A percentile compares a stretch with the other conserved stretches of the same genome.
These are phyloP conservation scores for Crithidia bombi DNA, from an alignment of 208 protist species.

Conservation along the genomic window DNA sequence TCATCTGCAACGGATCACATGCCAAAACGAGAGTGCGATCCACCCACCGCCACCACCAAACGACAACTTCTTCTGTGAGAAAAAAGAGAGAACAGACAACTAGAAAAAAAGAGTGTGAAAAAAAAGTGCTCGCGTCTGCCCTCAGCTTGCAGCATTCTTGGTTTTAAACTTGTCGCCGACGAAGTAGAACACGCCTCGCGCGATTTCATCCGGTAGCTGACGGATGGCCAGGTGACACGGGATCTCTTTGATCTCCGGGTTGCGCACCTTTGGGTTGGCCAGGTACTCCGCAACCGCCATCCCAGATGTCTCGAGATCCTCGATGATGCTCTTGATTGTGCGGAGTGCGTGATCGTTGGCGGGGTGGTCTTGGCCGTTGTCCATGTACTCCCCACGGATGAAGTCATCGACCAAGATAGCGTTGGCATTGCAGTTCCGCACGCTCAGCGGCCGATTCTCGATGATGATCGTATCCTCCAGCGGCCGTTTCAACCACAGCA, in stretches of 20 bases:
- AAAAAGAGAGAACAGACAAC: neutral
- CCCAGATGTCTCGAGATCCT: slow-evolving; percentile 70
- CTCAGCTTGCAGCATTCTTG: too few relatives aligned
- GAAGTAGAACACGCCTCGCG: slow-evolving; percentile 89
- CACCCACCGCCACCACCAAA: neutral
- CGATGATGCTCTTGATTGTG: slow-evolving; percentile 72
- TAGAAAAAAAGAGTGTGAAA: neutral
- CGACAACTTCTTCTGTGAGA: neutral
- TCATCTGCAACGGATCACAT: too few relatives aligned
- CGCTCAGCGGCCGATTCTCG: slow-evolving; percentile 80
- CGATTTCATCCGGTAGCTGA: slow-evolving; percentile 87
- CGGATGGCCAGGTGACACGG: slow-evolving; percentile 85
- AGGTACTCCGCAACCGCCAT: slow-evolving; percentile 79
- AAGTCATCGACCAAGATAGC: slow-evolving; percentile 90
- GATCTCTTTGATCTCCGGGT: slow-evolving; percentile 80
- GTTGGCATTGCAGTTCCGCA: slow-evolving; percentile 90
- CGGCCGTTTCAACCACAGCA: slow-evolving; percentile 83
- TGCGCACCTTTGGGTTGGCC: slow-evolving; percentile 49
- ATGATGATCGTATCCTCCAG: slow-evolving; percentile 84
- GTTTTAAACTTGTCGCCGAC: slow-evolving; percentile 80
- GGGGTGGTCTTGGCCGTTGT: slow-evolving; percentile 84
- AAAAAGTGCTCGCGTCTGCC: neutral
- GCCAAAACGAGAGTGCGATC: too few relatives aligned
- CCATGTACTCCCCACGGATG: slow-evolving; percentile 91
- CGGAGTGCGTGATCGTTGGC: slow-evolving; percentile 77